Base-by-base conservation (phyloP, 192 early-diverging fungal species). In the Haplosporangium gracile region DNA sequence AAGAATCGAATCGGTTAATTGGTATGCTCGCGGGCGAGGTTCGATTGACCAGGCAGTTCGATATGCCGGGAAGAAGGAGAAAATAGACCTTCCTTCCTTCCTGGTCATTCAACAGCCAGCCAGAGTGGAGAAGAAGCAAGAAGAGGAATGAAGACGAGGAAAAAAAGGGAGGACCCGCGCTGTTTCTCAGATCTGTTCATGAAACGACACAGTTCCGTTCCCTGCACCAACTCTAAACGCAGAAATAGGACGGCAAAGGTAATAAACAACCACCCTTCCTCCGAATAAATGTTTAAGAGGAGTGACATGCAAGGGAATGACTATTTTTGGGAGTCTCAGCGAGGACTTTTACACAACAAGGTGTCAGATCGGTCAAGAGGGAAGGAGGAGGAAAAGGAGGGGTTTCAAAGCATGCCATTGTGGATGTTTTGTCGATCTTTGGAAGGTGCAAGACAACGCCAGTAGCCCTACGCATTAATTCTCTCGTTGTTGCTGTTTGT, bases 141-240 rank as follows among this genome's bases (percentile, higher is more conserved):
- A 32, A 65, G 60, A 63, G 13, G 26, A 65, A 32, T 65, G 60
- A 26, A 9, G 38, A 71, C 18, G 20, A 71, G 5, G 36, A 26
- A 40, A 11, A 38, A 40, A 47, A 47, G 42, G 0, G 45, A 18
- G 72, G 29, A 65, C 60, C 60, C 60, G 60, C 60, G 60, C 60
- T 65, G 60, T 65, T 65, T 65, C 26, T 34, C 29, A 65, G 26
- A 34, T 20, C 0, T 45, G 4, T 70, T 70, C 70, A 26, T 43
- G 29, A 72, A 51, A 40, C 34, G 34, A 20, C 24, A 38, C 69
- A 4, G 71, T 69, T 68, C 71, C 70, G 60, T 47, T n/a, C 73
- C 79, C 72, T 69, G 79, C 32, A 68, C 72, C 78, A 80, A 74
- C 79, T 73, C 79, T 75, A 75, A 70, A 53, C 60, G 43, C 47